phyloP scores from a whole-genome alignment of 2,329 filamentous ascomycete species.

The Colletotrichum sp. region DNA sequence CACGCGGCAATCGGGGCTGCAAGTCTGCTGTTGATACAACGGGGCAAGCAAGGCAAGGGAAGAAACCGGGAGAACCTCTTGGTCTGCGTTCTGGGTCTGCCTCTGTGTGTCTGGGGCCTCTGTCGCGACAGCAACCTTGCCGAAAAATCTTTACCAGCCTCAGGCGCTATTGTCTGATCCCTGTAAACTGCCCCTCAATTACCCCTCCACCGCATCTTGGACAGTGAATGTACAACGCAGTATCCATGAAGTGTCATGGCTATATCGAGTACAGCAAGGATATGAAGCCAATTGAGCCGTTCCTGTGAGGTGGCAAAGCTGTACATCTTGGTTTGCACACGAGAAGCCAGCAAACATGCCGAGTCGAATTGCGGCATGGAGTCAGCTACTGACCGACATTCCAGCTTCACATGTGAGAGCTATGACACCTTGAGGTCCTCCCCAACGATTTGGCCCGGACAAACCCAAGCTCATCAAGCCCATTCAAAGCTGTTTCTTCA shows the following conservation, averaged over 20 bases:
- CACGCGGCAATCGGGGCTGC: constrained; percentile 6
- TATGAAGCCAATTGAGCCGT: background rate
- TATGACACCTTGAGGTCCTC: background rate
- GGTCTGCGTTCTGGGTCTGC: background rate
- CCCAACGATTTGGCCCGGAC: background rate
- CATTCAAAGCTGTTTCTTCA: background rate
- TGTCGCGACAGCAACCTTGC: constrained; percentile 13
- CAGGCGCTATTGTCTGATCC: constrained; percentile 10
- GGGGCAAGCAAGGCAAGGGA: background rate
- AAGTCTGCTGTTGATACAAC: background rate
- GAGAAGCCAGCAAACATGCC: background rate
- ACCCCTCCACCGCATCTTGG: constrained; percentile 9
- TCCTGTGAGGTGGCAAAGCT: background rate
- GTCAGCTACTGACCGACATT: background rate
- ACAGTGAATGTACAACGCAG: background rate
- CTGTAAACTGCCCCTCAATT: constrained; percentile 19
- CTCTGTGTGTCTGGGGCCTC: background rate
- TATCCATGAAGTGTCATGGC: background rate
- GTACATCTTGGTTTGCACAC: background rate
- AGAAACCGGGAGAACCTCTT: constrained; percentile 19
- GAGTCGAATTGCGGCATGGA: background rate
- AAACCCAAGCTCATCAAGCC: background rate
- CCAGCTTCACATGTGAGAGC: background rate
- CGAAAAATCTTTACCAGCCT: constrained; percentile 16
- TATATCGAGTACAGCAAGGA: background rate